Evolutionary conservation across 2,329 filamentous ascomycete species (phyloP), one percentile per base, ranked within the genome.

Genomic region (Colletotrichum euphorbiae): DNA sequence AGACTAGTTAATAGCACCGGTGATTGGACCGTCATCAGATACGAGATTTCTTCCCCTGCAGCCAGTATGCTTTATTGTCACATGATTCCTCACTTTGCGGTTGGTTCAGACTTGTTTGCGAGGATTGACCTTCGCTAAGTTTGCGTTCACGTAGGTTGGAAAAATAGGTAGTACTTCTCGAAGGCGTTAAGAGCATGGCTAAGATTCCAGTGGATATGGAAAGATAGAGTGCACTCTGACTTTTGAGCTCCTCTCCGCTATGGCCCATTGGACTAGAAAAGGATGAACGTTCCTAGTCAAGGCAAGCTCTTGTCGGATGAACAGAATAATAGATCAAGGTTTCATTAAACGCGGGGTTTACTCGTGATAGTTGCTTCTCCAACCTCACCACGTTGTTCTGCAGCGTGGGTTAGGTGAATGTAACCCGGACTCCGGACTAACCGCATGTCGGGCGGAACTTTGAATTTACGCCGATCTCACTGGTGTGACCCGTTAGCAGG

Each of bases 11-110:
- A 58, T 38, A 63, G 64, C 31, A 67, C 60, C 4, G 60, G 64
- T 7, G 60, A 67, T 45, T 67, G 60, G 64, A 54, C 64, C 5
- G 64, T 67, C n/a, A 67, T 67, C n/a, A 59, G 64, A 33, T 67
- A 67, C 13, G 59, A 67, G 52, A 67, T 67, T 7, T 43, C 51
- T 2, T 67, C 64, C 40, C 64, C 64, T 31, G 60, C 64, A 2
- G 64, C 60, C 3, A 67, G 60, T n/a, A 67, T 67, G 64, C 64
- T 67, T 46, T 60, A 67, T 17, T 67, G 64, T 21, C 64, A 67
- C 4, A 67, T 67, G 64, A 67, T 64, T 13, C 60, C 64, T n/a
- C 64, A 67, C 19, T 67, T 67, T 13, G 64, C 60, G 9, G 60
- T 67, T 64, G 57, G 64, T 12, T 9, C 8, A 3, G 6, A n/a